Evolutionary conservation across 2,329 filamentous ascomycete genomes (phyloP), one percentile per base, ranked within the genome.

Genomic region (Penicillium sp.): DNA sequence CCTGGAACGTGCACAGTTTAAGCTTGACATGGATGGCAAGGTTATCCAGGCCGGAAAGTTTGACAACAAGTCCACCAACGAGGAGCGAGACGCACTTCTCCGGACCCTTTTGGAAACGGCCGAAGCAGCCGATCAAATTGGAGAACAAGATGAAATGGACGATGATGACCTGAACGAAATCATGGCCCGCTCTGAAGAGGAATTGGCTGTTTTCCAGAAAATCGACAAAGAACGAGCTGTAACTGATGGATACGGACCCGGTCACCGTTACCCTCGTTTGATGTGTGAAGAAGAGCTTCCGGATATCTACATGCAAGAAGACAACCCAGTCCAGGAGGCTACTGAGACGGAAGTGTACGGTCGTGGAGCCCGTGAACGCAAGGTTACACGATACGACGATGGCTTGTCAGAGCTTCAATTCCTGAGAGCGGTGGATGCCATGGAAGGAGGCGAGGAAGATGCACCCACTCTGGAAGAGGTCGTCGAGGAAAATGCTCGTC

Each of bases 21-120:
- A 99, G 83, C 84, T 99, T 61, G 93, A 97, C 74, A 97, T 99
- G 89, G 94, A 99, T 70, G 93, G 94, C 79, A 99, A 99, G 76
- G 92, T 99, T 71, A 99, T 99, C 65, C 94, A 99, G 73, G 94
- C 94, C 55, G 94, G 94, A 86, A 95, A 96, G 71, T 99, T 99
- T 78, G 94, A 99, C 67, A 97, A 99, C 79, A 99, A 97, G 71
- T 99, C 94, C 1, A 97, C 94, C 0, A 94, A 97, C 72, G 96
- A 96, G 51, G 94, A 99, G 75, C 91, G 94, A 81, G 94, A 99
- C 69, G 93, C 94, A 39, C 93, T 99, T 85, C 81, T 99, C 64
- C 87, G 94, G 67, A 95, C 95, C 45, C 86, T 99, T 69, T 81
- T 99, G 56, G 94, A 99, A 73, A 89, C 88, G 55, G 86, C 86